A percentile compares a stretch with the other conserved stretches of the same genome.
phyloP scores from a whole-genome alignment of 805 yeast species.

The Myxozyma monticola region DNA sequence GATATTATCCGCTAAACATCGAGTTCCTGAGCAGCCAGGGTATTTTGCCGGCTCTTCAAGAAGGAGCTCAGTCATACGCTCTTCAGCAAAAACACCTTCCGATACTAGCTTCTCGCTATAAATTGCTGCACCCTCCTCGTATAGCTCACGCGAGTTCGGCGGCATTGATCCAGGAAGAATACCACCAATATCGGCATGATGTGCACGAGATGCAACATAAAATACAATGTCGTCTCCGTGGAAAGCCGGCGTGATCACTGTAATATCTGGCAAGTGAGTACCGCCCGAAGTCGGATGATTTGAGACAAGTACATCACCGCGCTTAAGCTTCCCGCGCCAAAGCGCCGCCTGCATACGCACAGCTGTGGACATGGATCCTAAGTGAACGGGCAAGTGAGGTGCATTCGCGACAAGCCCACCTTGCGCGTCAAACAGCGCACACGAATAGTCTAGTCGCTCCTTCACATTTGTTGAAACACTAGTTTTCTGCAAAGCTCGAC shows the following conservation, averaged over 20 bases:
- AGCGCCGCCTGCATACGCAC: slow-evolving; percentile 62
- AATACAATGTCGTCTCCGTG: slow-evolving; percentile 58
- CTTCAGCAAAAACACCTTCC: slow-evolving; percentile 74
- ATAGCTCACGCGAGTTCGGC: slow-evolving; percentile 78
- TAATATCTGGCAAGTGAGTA: slow-evolving; percentile 85
- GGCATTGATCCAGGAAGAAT: slow-evolving; percentile 93
- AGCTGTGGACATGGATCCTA: slow-evolving; percentile 84
- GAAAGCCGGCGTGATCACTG: slow-evolving; percentile 89
- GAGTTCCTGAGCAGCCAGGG: slow-evolving; percentile 87
- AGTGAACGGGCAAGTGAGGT: slow-evolving; percentile 83
- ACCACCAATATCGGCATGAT: slow-evolving; percentile 96
- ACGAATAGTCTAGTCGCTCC: slow-evolving; percentile 79
- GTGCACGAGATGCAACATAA: slow-evolving; percentile 92
- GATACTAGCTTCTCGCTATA: slow-evolving; percentile 72
- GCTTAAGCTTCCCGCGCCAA: slow-evolving; percentile 64
- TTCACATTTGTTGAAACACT: slow-evolving; percentile 81
- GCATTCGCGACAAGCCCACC: slow-evolving; percentile 88
- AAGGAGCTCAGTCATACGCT: slow-evolving; percentile 59
- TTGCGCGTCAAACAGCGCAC: slow-evolving; percentile 73
- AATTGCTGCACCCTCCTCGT: slow-evolving; percentile 91
- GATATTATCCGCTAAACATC: slow-evolving; percentile 78
- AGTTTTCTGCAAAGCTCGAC: slow-evolving; percentile 73
- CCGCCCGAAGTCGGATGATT: slow-evolving; percentile 87
- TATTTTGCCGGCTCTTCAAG: slow-evolving; percentile 72
- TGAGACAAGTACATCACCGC: slow-evolving; percentile 75